Conservation (phyloP, 371 early-diverging fungal genomes). For the Fennellomyces sp. region DNA sequence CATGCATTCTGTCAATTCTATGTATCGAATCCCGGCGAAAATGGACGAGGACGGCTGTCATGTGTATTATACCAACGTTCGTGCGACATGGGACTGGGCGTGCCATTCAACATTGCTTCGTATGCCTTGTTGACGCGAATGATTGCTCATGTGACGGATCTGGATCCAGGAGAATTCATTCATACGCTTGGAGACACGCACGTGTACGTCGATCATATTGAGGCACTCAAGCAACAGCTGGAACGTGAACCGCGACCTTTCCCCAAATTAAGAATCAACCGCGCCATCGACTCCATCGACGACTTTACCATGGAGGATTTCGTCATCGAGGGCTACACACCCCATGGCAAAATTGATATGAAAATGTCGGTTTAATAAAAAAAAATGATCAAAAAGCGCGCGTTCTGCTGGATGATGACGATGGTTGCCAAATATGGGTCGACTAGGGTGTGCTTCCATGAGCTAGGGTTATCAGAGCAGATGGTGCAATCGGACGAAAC, state of each 20-base stretch:
- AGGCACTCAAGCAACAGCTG: slow-evolving; percentile 86
- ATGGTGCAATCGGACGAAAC: no score
- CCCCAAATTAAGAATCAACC: slow-evolving; percentile 79
- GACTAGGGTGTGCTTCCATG: no score
- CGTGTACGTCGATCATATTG: slow-evolving; percentile 94
- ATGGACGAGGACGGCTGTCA: slow-evolving; percentile 64
- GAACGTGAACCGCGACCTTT: slow-evolving; percentile 85
- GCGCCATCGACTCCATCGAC: slow-evolving; percentile 76
- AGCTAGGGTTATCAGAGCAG: no score
- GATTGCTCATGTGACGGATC: slow-evolving; percentile 91
- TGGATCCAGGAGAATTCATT: slow-evolving; percentile 91
- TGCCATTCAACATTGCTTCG: slow-evolving; percentile 99
- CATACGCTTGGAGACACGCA: slow-evolving; percentile 99
- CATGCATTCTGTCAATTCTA: slow-evolving; percentile 96
- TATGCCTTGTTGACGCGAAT: slow-evolving; percentile 96
- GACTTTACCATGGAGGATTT: slow-evolving; percentile 89
- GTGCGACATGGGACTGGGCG: slow-evolving; percentile 98
- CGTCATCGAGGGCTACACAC: slow-evolving; percentile 85
- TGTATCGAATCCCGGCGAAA: slow-evolving; percentile 68
- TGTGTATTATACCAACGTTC: slow-evolving; percentile 99
- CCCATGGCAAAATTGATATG: slow-evolving; percentile 94
- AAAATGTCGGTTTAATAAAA: slow-evolving; percentile 85
- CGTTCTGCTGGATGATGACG: no score
- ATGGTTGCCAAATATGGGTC: no score
- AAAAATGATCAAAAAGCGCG: no score